Evolutionary conservation across 306 rosid species (phyloP), one percentile per base, ranked within the genome.

Genomic region (Prunus armeniaca): DNA sequence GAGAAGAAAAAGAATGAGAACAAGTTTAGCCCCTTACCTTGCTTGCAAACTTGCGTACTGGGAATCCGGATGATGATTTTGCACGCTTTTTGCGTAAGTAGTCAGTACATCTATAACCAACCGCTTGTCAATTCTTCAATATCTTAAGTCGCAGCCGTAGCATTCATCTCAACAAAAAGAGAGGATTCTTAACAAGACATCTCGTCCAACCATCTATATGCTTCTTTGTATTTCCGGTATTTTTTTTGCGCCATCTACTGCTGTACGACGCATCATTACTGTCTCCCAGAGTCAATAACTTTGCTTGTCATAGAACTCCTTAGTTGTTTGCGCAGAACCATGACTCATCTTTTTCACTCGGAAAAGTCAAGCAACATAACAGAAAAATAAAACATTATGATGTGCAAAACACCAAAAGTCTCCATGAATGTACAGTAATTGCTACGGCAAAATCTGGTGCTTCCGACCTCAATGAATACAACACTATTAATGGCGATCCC

Each of bases 21-120:
- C 9, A 22, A 22, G 20, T 72, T n/a, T 27, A 38, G 50, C n/a
- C 71, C 76, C 64, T 85, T 91, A 93, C 98, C 98, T 83, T 93
- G 98, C 87, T 90, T 91, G 89, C 90, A 93, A 81, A 91, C 97
- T 90, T 88, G 75, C 88, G 96, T 67, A 76, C 83, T 91, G 97
- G 50, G 98, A 93, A 80, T 90, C 87, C 47, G 98, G 98, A 84
- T 93, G 98, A 81, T n/a, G n/a, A n/a, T n/a, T 90, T 91, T 32
- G 98, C 91, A 12, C 96, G 94, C 55, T 96, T 93, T 86, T 87
- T 88, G 82, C 96, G 72, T 93, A n/a, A 91, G 80, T 91, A 90
- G 84, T 93, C 89, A 1, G 97, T 87, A 83, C 91, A 91, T 70
- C 84, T 84, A 76, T 87, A 90, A 80, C 98, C 93, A 88, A 86